Base-by-base conservation (phyloP, 129 eudicot genomes). In the Ambrosia artemisiifolia region DNA sequence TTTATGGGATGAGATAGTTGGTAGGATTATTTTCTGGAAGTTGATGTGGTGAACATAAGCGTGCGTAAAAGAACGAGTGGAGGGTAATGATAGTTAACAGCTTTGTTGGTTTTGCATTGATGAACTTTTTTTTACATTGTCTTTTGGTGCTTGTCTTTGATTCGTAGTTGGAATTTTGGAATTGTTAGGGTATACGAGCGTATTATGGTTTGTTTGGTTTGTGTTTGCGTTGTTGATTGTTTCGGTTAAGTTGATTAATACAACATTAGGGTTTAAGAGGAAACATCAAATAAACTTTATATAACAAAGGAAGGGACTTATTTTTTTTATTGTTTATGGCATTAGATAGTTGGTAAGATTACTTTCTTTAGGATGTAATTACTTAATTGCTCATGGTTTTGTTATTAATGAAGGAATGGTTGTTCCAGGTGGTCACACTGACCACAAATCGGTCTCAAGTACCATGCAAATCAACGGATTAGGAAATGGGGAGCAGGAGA, bases 391-490 rank as follows among this genome's bases (percentile, higher is more conserved):
- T 67, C 79, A 62, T 55, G 47, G 24, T 30, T 76, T 68, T 55
- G 46, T 65, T 66, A 56, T 46, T 70, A 66, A 44, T 67, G 81
- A 74, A 81, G 83, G 85, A 47, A 83, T 84, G 82, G 70, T 86
- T 73, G 76, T 81, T n/a, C n/a, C n/a, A n/a, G 73, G 70, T 50
- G 50, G 62, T 56, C 75, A 35, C 43, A 6, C 81, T 28, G 85
- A 75, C 56, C 67, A 6, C 70, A 79, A 47, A 60, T 13, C 65
- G 42, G 65, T 60, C 9, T 60, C 65, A 13, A 60, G n/a, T 60
- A 32, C 42, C 36, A 32, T 60, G 65, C 65, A 60, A 60, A 32
- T 60, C 3, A 60, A 32, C 40, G 19, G 43, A 14, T 30, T 60
- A 60, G 65, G 65, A 33, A 60, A 33, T 60, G 65, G 14, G 65